phyloP scores from a whole-genome alignment of 257 asterid genomes.

The Jaltomata sinuosa region DNA sequence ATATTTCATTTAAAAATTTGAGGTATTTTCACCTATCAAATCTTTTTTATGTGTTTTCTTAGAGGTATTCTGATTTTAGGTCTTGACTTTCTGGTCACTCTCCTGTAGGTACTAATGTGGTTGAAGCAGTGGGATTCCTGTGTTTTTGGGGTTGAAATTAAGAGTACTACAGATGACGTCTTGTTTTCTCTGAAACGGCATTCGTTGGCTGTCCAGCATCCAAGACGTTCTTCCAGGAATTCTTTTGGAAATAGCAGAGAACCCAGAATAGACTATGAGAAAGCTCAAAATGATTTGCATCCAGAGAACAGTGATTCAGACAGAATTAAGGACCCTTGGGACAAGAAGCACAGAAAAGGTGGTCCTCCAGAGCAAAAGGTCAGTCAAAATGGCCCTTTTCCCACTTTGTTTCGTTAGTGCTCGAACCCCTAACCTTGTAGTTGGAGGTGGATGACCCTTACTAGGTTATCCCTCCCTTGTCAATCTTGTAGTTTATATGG shows the following conservation, averaged over 20 bases:
- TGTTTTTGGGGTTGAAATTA: constrained; percentile 87
- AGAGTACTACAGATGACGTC: constrained; percentile 78
- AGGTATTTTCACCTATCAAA: background rate
- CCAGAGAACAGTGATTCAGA: constrained; percentile 36
- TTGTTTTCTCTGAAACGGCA: constrained; percentile 83
- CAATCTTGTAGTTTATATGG: background rate
- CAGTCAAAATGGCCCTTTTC: constrained; percentile 3
- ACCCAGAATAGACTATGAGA: constrained; percentile 28
- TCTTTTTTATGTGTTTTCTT: background rate
- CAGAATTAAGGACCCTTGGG: constrained; percentile 48
- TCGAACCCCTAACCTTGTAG: background rate
- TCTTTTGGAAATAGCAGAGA: constrained; percentile 36
- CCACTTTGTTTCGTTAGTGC: background rate
- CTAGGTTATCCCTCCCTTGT: background rate
- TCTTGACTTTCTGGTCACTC: constrained; percentile 8
- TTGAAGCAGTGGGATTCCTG: constrained; percentile 97
- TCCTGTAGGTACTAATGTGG: constrained; percentile 84
- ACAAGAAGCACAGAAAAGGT: constrained; percentile 39
- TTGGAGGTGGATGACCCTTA: background rate
- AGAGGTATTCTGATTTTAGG: background rate
- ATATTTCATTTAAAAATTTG: background rate
- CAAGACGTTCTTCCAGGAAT: constrained; percentile 40
- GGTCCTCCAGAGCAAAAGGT: constrained; percentile 96
- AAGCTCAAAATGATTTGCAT: constrained; percentile 29
- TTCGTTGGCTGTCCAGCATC: constrained; percentile 51